Percentiles rank a stretch among this genome's conserved stretches.
Evolutionary conservation across 768 basidiomycete genomes (phyloP).

Genomic region (Leucocoprinus leucothites): DNA sequence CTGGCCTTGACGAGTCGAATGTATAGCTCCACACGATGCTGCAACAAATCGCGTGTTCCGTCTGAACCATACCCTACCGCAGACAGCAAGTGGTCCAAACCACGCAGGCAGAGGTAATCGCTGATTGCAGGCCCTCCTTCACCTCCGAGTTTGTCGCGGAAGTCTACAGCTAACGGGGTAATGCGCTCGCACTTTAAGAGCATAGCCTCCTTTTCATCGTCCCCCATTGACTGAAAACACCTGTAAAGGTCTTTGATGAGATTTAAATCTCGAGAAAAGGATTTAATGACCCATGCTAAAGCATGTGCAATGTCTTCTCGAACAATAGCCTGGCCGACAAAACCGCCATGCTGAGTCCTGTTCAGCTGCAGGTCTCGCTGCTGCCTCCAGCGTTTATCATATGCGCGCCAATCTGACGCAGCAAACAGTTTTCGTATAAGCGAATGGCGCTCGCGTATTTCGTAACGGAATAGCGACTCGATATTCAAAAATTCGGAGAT

Average conservation of each 20-base stretch:
- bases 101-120: slow-evolving; percentile 6
- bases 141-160: slow-evolving; percentile 1
- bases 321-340: slow-evolving; percentile 1
- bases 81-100: slow-evolving; percentile 1
- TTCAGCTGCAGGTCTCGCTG: slow-evolving; percentile 1
- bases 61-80: slow-evolving; percentile 1
- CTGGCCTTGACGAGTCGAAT: background rate
- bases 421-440: background rate
- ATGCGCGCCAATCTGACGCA: background rate
- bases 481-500: background rate
- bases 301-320: slow-evolving; percentile 1
- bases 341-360: background rate
- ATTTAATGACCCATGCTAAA: background rate
- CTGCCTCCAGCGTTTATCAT: slow-evolving; percentile 4
- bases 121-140: background rate
- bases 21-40: slow-evolving; percentile 4
- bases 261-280: slow-evolving; percentile 3
- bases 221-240: background rate
- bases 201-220: slow-evolving; percentile 1
- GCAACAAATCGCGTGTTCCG: background rate
- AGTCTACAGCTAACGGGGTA: background rate
- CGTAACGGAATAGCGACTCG: slow-evolving; percentile 1
- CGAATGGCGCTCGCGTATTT: slow-evolving; percentile 1
- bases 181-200: background rate
- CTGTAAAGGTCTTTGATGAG: background rate